Evolutionary conservation across 2,329 filamentous ascomycete genomes (phyloP), one percentile per base, ranked within the genome.

Genomic region (Beauveria bassiana): DNA sequence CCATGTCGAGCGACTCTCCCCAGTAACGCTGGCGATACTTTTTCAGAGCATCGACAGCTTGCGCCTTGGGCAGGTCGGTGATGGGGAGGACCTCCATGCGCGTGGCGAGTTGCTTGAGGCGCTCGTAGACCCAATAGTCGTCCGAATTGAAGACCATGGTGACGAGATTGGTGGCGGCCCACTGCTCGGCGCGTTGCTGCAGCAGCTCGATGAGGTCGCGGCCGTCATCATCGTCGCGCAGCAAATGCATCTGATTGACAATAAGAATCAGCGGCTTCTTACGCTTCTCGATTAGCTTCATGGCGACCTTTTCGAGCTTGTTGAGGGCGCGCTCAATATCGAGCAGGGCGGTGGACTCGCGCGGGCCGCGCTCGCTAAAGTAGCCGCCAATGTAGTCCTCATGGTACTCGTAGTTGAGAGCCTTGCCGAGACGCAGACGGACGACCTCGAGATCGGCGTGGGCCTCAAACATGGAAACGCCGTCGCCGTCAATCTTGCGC

Each of bases 51-150:
- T 79, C 77, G 64, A 96, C 83, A 4, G 95, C 93, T 68, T 89
- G 86, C 12, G 78, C 73, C 72, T 93, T 96, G 57, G 89, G 85
- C 7, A 99, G 79, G 73, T 99, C 95, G 5, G 84, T 82, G 47
- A 99, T 87, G 9, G 91, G 86, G 43, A 96, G 87, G 5, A 99
- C 89, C 70, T 97, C 93, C 91, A 99, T 96, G 51, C 95, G 86
- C 2, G 93, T 96, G 3, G 92, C 91, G 63, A 96, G 88, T 72
- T 91, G 88, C 79, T 97, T 97, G 58, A 99, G 78, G 16, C 93
- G 85, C 73, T 99, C 95, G 69, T 97, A 98, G 0, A 99, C 90
- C 95, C 95, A 99, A 75, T 96, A 99, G 72, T 98, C 95, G 74
- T 99, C 95, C 59, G 87, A 93, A 75, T 97, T 98, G 77, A 99